phyloP scores from a whole-genome alignment of 768 basidiomycete species.

The Aureoboletus auriporus region DNA sequence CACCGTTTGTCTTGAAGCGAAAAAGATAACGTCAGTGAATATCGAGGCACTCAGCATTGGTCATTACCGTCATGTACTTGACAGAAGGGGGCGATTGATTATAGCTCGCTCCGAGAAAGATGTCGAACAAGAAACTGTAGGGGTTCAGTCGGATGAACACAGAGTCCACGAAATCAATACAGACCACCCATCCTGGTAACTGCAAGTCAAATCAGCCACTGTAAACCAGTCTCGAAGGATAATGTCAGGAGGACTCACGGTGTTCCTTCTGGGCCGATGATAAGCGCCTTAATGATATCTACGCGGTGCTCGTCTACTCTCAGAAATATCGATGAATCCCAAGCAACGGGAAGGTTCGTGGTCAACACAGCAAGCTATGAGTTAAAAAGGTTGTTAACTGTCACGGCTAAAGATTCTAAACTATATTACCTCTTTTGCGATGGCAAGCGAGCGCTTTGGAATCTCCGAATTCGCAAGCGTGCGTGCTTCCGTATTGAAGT shows the following conservation, averaged over 20 bases:
- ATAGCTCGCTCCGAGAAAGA: conserved; percentile 87
- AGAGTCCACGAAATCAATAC: conserved; percentile 19
- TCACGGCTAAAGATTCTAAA: neutral
- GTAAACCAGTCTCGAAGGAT: neutral
- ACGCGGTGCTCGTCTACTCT: conserved; percentile 90
- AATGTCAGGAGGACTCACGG: conserved; percentile 52
- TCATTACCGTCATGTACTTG: conserved; percentile 56
- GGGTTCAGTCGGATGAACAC: conserved; percentile 5
- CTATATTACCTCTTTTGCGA: conserved; percentile 84
- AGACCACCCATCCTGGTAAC: conserved; percentile 90
- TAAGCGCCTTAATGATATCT: conserved; percentile 88
- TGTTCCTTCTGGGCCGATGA: conserved; percentile 90
- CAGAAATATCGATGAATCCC: conserved; percentile 92
- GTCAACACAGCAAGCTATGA: conserved; percentile 87
- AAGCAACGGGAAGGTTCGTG: conserved; percentile 90
- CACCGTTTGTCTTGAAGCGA: conserved; percentile 66
- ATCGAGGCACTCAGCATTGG: neutral
- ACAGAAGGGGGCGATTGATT: conserved; percentile 81
- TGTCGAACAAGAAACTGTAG: conserved; percentile 75
- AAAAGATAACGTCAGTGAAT: conserved; percentile 7
- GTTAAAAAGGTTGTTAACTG: conserved; percentile 9
- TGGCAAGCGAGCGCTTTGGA: conserved; percentile 88
- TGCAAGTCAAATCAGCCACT: conserved; percentile 27
- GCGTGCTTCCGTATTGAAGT: conserved; percentile 77
- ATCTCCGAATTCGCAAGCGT: conserved; percentile 83